Base-by-base conservation (phyloP, 345 rosid genomes). In the Euphorbia tirucalli region DNA sequence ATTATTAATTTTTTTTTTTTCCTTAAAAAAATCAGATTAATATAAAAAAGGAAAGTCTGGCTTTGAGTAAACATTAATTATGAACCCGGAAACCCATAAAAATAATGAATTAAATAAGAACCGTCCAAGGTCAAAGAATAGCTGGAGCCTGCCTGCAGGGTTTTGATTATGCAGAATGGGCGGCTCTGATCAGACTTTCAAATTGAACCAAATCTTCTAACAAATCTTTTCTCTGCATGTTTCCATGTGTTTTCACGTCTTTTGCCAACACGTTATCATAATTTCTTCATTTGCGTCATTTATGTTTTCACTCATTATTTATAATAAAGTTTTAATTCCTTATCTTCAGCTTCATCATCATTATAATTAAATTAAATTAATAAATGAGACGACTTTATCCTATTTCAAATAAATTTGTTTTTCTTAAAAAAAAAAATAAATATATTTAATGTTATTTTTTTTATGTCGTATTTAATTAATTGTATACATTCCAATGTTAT, bases 241-340 rank as follows among this genome's bases (percentile, higher is more conserved):
- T 37, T 64, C 68, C 52, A 64, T 64, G 68, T 64, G 68, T 4
- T 41, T 41, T 31, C 8, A 31, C 9, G 68, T 35, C n/a, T 30
- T 59, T 31, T 13, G 31, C 63, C 31, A 59, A 18, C 57, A 52
- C 25, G 39, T 30, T 59, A 14, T 52, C 5, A n/a, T n/a, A n/a
- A n/a, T 52, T 52, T 52, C 57, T 52, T 52, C 57, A 19, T 52
- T 52, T 52, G n/a, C 57, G 56, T 18, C n/a, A 48, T 0, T 46
- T 46, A 10, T n/a, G 10, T 46, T 46, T 10, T 15, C 14, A 18
- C 15, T 49, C 3, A 7, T 55, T 55, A 24, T 4, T 55, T 55
- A 55, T 3, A 14, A 21, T 13, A 55, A 55, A 55, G 32, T 52
- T 18, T 25, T 0, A 2, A 24, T 19, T 57, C 61, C 61, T 57